These are phyloP conservation scores for Xylaria grammica DNA, from an alignment of 495 filamentous ascomycete genomes.

Conservation along the genomic window DNA sequence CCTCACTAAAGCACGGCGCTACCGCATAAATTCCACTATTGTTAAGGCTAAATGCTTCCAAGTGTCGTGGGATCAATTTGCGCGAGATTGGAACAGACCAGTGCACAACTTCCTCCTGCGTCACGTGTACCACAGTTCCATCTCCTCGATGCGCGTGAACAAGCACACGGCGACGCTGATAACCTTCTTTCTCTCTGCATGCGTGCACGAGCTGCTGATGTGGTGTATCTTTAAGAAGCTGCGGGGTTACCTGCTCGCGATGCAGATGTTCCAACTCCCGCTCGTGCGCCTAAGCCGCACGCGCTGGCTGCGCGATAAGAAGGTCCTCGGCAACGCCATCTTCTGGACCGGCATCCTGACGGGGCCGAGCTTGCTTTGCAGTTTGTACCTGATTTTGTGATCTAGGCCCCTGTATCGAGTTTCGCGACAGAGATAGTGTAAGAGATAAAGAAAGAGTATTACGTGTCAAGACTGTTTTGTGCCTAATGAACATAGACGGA, in stretches of 20 bases:
- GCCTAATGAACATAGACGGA: too few species aligned
- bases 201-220: slow-evolving; percentile 78
- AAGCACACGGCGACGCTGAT: slow-evolving; percentile 72
- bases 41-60: slow-evolving; percentile 1
- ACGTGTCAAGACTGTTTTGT: too few species aligned
- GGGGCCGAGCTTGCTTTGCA: slow-evolving; percentile 73
- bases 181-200: slow-evolving; percentile 72
- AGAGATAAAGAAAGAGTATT: too few species aligned
- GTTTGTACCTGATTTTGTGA: slow-evolving; percentile 71
- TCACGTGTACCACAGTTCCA: slow-evolving; percentile 76
- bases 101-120: slow-evolving; percentile 75
- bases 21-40: too few species aligned
- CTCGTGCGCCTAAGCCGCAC: slow-evolving; percentile 68
- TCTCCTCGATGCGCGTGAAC: slow-evolving; percentile 70
- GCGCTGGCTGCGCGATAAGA: slow-evolving; percentile 61
- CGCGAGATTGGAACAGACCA: slow-evolving; percentile 75
- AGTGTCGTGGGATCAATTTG: slow-evolving; percentile 70
- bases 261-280: slow-evolving; percentile 75
- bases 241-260: slow-evolving; percentile 69
- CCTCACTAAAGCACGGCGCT: not conserved
- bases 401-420: not conserved
- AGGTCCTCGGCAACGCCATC: slow-evolving; percentile 69
- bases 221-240: slow-evolving; percentile 78
- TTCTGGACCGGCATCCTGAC: slow-evolving; percentile 78
- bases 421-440: too few species aligned